Conservation (phyloP, 2,329 filamentous ascomycete genomes). For the Stagonosporopsis cucurbitacearum region DNA sequence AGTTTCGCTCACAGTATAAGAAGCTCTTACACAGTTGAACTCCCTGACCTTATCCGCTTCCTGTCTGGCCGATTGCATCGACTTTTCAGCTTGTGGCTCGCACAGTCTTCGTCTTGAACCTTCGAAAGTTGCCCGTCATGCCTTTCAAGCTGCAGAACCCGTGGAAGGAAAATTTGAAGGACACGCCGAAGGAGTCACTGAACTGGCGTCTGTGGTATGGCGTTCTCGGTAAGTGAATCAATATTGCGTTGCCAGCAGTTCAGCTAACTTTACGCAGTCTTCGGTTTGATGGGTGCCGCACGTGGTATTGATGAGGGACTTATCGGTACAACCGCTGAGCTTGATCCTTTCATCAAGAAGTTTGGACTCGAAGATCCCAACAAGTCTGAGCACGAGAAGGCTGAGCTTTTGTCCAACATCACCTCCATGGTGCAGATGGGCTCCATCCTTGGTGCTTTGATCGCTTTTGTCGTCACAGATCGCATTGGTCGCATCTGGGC, state of each 20-base stretch:
- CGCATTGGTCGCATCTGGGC: slow-evolving; percentile 53
- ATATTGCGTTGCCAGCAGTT: not conserved
- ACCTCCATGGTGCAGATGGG: slow-evolving; percentile 84
- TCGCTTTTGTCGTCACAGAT: slow-evolving; percentile 61
- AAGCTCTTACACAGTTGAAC: not conserved
- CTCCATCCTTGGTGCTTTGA: slow-evolving; percentile 72
- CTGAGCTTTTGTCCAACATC: slow-evolving; percentile 65
- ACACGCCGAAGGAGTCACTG: slow-evolving; percentile 72
- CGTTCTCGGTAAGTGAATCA: slow-evolving; percentile 57
- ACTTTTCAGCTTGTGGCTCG: slow-evolving; percentile 18
- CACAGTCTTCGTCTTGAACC: not conserved
- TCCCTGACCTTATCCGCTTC: slow-evolving; percentile 6
- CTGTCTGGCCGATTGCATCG: slow-evolving; percentile 18
- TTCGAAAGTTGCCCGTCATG: slow-evolving; percentile 33
- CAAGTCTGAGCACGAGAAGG: slow-evolving; percentile 40
- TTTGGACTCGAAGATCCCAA: slow-evolving; percentile 45
- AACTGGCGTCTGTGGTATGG: slow-evolving; percentile 83
- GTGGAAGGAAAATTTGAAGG: slow-evolving; percentile 58
- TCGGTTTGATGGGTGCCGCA: slow-evolving; percentile 77
- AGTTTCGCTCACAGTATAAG: slow-evolving; percentile 10
- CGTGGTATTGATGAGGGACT: slow-evolving; percentile 82
- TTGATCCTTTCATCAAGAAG: slow-evolving; percentile 44
- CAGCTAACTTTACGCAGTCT: slow-evolving; percentile 48
- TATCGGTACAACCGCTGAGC: slow-evolving; percentile 68
- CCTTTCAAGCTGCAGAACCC: slow-evolving; percentile 37